These are phyloP conservation scores for Cladosporium colombiae DNA, from an alignment of 2,329 filamentous ascomycete genomes.

Conservation along the genomic window DNA sequence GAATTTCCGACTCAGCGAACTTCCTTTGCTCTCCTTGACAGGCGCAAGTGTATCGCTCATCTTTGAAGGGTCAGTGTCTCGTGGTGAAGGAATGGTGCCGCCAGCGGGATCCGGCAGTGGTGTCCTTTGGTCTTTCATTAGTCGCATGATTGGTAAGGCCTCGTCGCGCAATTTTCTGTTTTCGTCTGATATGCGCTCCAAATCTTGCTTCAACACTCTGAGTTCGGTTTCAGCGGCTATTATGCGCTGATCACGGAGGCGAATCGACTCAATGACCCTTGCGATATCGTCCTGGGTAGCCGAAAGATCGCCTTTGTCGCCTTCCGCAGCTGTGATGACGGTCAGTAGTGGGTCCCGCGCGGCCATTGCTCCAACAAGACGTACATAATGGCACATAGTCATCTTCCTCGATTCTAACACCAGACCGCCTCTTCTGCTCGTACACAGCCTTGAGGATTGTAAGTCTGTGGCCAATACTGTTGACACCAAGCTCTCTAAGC, in stretches of 20 bases:
- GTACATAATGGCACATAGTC: constrained; percentile 77
- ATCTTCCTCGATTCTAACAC: constrained; percentile 85
- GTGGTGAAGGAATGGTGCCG: constrained; percentile 36
- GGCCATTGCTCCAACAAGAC: neutral
- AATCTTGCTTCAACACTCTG: constrained; percentile 64
- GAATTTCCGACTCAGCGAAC: constrained; percentile 54
- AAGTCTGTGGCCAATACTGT: constrained; percentile 88
- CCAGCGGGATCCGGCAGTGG: constrained; percentile 65
- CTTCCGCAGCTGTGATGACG: constrained; percentile 71
- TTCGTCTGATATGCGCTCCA: constrained; percentile 65
- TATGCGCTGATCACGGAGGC: constrained; percentile 87
- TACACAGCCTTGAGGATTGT: constrained; percentile 96
- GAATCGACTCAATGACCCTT: constrained; percentile 84
- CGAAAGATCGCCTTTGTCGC: constrained; percentile 78
- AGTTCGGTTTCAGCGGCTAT: constrained; percentile 79
- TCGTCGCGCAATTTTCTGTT: constrained; percentile 88
- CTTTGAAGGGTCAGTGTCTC: constrained; percentile 31
- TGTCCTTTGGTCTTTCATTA: constrained; percentile 88
- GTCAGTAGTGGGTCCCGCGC: constrained; percentile 24
- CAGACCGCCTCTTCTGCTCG: constrained; percentile 92
- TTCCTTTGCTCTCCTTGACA: constrained; percentile 42
- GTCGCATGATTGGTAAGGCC: constrained; percentile 82
- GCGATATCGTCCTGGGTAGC: constrained; percentile 93
- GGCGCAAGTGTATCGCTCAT: constrained; percentile 30
- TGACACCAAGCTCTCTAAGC: constrained; percentile 90